phyloP scores from a whole-genome alignment of 768 basidiomycete genomes.

The Suillus tomentosus region DNA sequence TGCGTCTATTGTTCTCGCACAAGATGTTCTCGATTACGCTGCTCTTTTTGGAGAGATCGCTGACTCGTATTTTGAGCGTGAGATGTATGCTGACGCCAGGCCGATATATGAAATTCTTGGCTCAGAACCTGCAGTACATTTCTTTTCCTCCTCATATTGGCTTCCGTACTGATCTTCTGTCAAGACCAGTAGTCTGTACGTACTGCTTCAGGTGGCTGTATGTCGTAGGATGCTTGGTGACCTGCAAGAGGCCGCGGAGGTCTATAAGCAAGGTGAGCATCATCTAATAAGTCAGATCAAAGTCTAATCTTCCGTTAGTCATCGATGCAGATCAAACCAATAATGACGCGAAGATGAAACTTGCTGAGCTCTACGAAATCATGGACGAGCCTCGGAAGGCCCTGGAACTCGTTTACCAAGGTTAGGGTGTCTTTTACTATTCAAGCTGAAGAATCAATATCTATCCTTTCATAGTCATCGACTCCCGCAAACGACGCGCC shows the following conservation, averaged over 20 bases:
- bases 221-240: conserved; percentile 81
- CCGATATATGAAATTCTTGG: conserved; percentile 81
- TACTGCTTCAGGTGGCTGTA: conserved; percentile 76
- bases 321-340: conserved; percentile 71
- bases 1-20: conserved; percentile 64
- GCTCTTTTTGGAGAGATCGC: conserved; percentile 83
- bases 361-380: conserved; percentile 90
- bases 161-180: not conserved
- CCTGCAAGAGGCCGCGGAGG: conserved; percentile 73
- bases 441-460: conserved; percentile 2
- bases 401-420: conserved; percentile 81
- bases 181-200: conserved; percentile 73
- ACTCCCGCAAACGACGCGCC: conserved; percentile 53
- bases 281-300: not conserved
- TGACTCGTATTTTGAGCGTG: conserved; percentile 77
- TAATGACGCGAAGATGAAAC: conserved; percentile 83
- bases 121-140: conserved; percentile 66
- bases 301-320: conserved; percentile 45
- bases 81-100: conserved; percentile 76
- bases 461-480: conserved; percentile 46
- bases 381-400: conserved; percentile 79
- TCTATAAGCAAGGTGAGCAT: conserved; percentile 82
- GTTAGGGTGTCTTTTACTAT: conserved; percentile 37
- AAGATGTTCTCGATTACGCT: conserved; percentile 77
- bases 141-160: not conserved